Percentiles rank a stretch among this genome's conserved stretches.
phyloP scores from a whole-genome alignment of 2,329 filamentous ascomycete genomes.

The Colletotrichum tanaceti region DNA sequence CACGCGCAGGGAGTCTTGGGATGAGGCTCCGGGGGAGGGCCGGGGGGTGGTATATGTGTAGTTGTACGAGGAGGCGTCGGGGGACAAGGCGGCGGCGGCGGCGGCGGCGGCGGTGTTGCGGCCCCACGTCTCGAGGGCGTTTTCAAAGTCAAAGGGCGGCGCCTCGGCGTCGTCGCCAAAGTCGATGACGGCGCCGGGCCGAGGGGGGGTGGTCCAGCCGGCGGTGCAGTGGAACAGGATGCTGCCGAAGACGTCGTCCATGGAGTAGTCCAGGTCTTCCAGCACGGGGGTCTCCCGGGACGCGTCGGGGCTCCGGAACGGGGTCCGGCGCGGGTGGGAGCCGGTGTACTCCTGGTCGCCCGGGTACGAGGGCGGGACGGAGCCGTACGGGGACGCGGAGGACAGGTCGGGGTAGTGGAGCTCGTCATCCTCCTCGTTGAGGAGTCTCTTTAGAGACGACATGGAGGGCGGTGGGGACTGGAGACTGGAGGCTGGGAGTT shows the following conservation, averaged over 20 bases:
- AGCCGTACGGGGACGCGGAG: conserved; percentile 29
- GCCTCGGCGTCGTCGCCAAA: background rate
- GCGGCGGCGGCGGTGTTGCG: background rate
- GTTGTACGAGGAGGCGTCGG: background rate
- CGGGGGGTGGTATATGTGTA: conserved; percentile 25
- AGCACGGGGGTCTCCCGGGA: conserved; percentile 3
- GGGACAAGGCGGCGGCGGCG: too few relatives aligned
- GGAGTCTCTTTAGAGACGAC: conserved; percentile 38
- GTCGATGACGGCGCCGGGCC: too few relatives aligned
- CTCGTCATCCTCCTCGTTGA: conserved; percentile 38
- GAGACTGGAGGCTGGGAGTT: background rate
- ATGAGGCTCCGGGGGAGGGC: conserved; percentile 10
- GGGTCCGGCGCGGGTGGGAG: conserved; percentile 19
- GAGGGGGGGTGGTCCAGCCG: too few relatives aligned
- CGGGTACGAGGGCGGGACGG: conserved; percentile 34
- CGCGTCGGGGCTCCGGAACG: conserved; percentile 9
- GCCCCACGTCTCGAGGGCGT: conserved; percentile 13
- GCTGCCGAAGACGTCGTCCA: conserved; percentile 6
- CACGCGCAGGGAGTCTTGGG: conserved; percentile 21
- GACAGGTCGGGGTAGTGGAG: conserved; percentile 26
- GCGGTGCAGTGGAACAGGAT: background rate
- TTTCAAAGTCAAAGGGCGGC: background rate
- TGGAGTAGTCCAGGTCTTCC: background rate
- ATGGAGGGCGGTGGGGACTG: conserved; percentile 6
- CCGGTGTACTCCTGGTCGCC: conserved; percentile 28